Evolutionary conservation across 2,329 filamentous ascomycete genomes (phyloP).

Genomic region (Hawksworthiomyces lignivorus): DNA sequence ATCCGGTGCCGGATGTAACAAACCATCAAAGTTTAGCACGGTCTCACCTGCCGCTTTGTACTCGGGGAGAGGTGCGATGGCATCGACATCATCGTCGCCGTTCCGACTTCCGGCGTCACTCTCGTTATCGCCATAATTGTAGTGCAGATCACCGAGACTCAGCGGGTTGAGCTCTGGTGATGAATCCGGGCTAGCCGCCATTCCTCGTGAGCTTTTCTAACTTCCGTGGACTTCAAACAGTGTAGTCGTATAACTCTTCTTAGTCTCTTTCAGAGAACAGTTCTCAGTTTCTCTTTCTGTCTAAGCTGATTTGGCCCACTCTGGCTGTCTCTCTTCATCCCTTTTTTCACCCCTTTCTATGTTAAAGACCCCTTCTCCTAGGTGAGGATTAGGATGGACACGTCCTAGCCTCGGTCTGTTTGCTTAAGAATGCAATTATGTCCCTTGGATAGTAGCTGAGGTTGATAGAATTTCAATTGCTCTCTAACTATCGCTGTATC

Average conservation of each 20-base stretch:
- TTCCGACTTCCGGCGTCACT: slow-evolving; percentile 15
- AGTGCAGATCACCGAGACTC: slow-evolving; percentile 25
- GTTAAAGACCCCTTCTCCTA: too few relatives aligned
- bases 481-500: too few relatives aligned
- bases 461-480: too few relatives aligned
- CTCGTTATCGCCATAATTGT: slow-evolving; percentile 16
- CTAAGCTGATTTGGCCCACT: background rate
- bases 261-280: background rate
- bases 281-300: background rate
- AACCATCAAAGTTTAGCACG: slow-evolving; percentile 60
- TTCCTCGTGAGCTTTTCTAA: too few relatives aligned
- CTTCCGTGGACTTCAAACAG: too few relatives aligned
- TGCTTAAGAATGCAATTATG: too few relatives aligned
- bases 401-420: too few relatives aligned
- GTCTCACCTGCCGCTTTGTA: slow-evolving; percentile 49
- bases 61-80: slow-evolving; percentile 50
- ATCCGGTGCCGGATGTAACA: slow-evolving; percentile 50
- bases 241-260: too few relatives aligned
- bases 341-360: slow-evolving; percentile 9
- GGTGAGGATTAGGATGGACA: too few relatives aligned
- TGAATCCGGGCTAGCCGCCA: slow-evolving; percentile 21
- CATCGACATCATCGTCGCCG: slow-evolving; percentile 24
- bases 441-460: too few relatives aligned
- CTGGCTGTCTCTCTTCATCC: background rate
- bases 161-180: slow-evolving; percentile 45